Evolutionary conservation across 768 basidiomycete species (phyloP), one percentile per base, ranked within the genome.

Genomic region (Ephemerocybe angulata): DNA sequence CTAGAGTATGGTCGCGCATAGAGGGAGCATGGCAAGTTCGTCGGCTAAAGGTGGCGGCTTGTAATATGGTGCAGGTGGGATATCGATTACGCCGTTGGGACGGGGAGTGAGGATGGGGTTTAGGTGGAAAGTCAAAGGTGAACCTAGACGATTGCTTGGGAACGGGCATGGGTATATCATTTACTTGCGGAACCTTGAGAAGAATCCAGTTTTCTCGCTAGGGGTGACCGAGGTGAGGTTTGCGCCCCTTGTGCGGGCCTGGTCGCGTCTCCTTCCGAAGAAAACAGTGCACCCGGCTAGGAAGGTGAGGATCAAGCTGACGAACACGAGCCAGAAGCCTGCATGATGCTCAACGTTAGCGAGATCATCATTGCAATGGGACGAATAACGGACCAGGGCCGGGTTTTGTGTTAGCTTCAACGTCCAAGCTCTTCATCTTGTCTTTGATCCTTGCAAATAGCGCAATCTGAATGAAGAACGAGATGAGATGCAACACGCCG

Each of bases 261-360:
- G 47, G 41, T 54, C 49, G 8, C 57, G 51, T 15, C 54, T 33
- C 15, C 47, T 46, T 4, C 60, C 60, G 27, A 55, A 55, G 57
- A 50, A 58, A 7, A 58, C 57, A 15, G 54, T 49, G 47, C 48
- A 25, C 50, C 86, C 86, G 17, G 81, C 86, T 53, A 88, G 64
- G 38, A 83, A 67, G 29, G 85, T 77, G 3, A 90, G 77, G 59
- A 90, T 70, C 64, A 90, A 70, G 12, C 83, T 67, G 19, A 77
- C 81, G 61, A 90, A 82, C 1, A 86, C 88, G 67, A 90, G 65
- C 88, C 88, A 90, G 67, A 90, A 89, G 7, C 79, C 87, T 86
- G 57, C 44, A 19, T 29, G 40, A 33, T 27, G 33, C 56, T 57
- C 27, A 57, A 54, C 29, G 25, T 22, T 13, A 53, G 40, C 12